Base-by-base conservation (phyloP, 83 land plant genomes). In the Thuja plicata region DNA sequence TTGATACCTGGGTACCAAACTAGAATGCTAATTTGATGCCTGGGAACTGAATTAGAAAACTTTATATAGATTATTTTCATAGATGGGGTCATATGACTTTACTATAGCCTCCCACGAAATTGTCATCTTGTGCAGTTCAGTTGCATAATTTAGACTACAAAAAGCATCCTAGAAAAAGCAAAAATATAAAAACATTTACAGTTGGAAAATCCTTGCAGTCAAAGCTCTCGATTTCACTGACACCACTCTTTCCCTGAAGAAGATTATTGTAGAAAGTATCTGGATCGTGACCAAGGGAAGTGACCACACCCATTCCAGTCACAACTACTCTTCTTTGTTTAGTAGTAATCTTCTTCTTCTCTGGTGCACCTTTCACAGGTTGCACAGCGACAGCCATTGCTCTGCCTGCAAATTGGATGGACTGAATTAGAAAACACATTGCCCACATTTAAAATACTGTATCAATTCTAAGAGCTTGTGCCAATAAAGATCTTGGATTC, bases 121-220 rank as follows among this genome's bases (percentile, higher is more conserved):
- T 24, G 16, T 38, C 38, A 34, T 3, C 40, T 35, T 34, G 13
- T 35, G 11, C 40, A 76, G 17, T 12, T 41, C 50, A n/a, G 57
- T 30, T 45, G 85, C 85, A 83, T 82, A 46, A 48, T 54, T 83
- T n/a, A 10, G 34, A 46, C 46, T 43, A 83, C 34, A 83, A n/a
- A 37, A n/a, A 83, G 85, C 54, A 48, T 48, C 48, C 35, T 48
- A 46, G 50, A 83, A 15, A 80, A 48, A 48, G 34, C 3, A 83
- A 83, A 81, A 24, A 81, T 40, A 24, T 40, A 81, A 8, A 45
- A 81, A 43, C 84, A 88, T 15, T 87, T 92, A 96, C 98, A 34
- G 98, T 96, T 86, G 99, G 98, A 88, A 93, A 98, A 16, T 90
- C 93, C 40, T 92, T 60, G 90, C 98, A 98, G 87, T 98, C 98